phyloP scores from a whole-genome alignment of 306 rosid species.

The Potentilla sterilis region DNA sequence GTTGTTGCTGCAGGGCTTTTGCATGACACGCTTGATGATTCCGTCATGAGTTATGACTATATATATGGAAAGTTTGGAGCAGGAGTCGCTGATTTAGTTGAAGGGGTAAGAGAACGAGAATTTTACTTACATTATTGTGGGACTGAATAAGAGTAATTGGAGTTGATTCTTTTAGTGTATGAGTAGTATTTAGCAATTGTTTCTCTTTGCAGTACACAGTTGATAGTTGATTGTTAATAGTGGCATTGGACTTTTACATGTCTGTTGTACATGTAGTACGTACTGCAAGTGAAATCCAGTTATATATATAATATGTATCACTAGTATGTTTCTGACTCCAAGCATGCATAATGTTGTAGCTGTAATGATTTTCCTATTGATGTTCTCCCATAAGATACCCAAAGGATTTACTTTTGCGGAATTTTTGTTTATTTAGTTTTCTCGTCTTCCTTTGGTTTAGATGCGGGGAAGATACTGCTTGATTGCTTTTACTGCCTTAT shows the following conservation, averaged over 20 bases:
- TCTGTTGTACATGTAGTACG: not conserved
- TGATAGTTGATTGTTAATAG: not conserved
- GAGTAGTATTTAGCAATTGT: not conserved
- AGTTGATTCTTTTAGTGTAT: not conserved
- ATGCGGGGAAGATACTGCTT: not conserved
- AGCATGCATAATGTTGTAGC: not conserved
- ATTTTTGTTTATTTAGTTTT: not conserved
- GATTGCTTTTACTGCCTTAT: no score
- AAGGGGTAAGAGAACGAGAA: constrained; percentile 62
- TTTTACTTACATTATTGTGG: not conserved
- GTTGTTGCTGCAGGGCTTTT: constrained; percentile 98
- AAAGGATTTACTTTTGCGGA: not conserved
- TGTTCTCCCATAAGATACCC: not conserved
- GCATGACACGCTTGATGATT: constrained; percentile 92
- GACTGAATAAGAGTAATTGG: not conserved
- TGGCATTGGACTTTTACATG: not conserved
- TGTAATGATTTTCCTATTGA: not conserved
- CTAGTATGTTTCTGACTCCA: not conserved
- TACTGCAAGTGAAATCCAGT: no score
- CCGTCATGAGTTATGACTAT: constrained; percentile 66
- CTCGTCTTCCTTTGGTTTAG: not conserved
- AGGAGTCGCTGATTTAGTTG: constrained; percentile 85
- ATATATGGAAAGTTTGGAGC: constrained; percentile 66
- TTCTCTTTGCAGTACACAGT: not conserved
- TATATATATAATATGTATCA: not conserved